These are phyloP conservation scores for Cryphonectria parasitica DNA, from an alignment of 2,329 filamentous ascomycete genomes.

Conservation along the genomic window DNA sequence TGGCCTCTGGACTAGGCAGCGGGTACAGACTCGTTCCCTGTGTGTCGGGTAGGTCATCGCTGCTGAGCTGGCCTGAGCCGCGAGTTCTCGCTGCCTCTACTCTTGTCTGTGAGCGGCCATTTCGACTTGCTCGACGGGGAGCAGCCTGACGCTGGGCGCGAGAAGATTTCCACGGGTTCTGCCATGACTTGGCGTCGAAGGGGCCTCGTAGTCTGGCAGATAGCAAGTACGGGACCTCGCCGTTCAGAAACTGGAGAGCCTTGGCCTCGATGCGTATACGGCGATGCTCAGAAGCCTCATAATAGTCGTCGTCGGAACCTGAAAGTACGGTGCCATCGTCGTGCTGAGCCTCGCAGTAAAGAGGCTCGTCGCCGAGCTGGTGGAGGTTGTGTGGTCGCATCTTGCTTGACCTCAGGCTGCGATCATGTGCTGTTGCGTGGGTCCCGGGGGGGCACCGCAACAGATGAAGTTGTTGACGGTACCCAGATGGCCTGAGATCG, in stretches of 20 bases:
- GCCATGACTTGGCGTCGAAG: slow-evolving; percentile 56
- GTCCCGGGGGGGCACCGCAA: not conserved
- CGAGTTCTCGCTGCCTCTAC: slow-evolving; percentile 1
- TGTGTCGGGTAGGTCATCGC: slow-evolving; percentile 17
- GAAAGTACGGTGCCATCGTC: slow-evolving; percentile 54
- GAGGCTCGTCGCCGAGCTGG: slow-evolving; percentile 40
- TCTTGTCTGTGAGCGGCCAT: slow-evolving; percentile 33
- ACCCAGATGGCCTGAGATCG: not conserved
- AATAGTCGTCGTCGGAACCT: slow-evolving; percentile 62
- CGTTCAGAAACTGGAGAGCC: slow-evolving; percentile 61
- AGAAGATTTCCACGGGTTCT: slow-evolving; percentile 54
- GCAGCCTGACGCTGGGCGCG: slow-evolving; percentile 25
- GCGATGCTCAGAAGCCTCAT: slow-evolving; percentile 50
- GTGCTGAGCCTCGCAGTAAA: slow-evolving; percentile 52
- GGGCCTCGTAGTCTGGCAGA: slow-evolving; percentile 67
- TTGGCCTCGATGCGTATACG: slow-evolving; percentile 61
- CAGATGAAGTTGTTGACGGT: slow-evolving; percentile 4
- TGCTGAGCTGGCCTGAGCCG: not conserved
- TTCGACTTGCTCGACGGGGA: slow-evolving; percentile 8
- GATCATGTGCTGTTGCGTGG: not conserved
- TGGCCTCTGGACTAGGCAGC: slow-evolving; percentile 36
- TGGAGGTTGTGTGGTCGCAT: slow-evolving; percentile 18
- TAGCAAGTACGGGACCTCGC: slow-evolving; percentile 58
- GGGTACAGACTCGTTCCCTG: slow-evolving; percentile 28
- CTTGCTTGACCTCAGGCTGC: slow-evolving; percentile 17